Percentiles rank a stretch among this genome's conserved stretches.
Evolutionary conservation across 2,329 filamentous ascomycete genomes (phyloP).

Genomic region (Epichloe brachyelytri): DNA sequence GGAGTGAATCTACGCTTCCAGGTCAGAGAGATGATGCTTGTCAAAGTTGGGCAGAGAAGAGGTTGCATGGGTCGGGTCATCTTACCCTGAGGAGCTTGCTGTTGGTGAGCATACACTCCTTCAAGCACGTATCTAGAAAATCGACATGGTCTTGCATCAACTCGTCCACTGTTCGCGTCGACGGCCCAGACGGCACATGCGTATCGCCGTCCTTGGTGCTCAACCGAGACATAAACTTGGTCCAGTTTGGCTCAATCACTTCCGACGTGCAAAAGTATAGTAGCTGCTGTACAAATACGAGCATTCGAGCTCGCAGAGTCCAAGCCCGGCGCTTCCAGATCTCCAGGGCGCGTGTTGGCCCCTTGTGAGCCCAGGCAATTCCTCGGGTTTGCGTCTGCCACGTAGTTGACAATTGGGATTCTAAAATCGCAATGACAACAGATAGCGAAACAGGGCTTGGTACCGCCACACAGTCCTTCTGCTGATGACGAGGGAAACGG

Average conservation of each 20-base stretch:
- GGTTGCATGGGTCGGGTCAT: slow-evolving; percentile 3
- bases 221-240: slow-evolving; percentile 78
- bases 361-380: slow-evolving; percentile 70
- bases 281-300: slow-evolving; percentile 92
- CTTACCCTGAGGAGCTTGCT: slow-evolving; percentile 79
- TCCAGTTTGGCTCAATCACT: slow-evolving; percentile 97
- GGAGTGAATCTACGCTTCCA: slow-evolving; percentile 64
- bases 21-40: slow-evolving; percentile 6
- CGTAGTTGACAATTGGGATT: slow-evolving; percentile 71
- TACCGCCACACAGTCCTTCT: slow-evolving; percentile 95
- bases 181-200: slow-evolving; percentile 13
- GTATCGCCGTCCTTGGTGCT: slow-evolving; percentile 41
- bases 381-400: slow-evolving; percentile 86
- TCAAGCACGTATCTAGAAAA: slow-evolving; percentile 92
- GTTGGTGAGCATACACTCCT: slow-evolving; percentile 98
- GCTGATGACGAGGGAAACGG: slow-evolving; percentile 87
- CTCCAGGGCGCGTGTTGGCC: slow-evolving; percentile 60
- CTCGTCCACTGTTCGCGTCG: slow-evolving; percentile 71
- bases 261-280: slow-evolving; percentile 95
- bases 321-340: slow-evolving; percentile 88
- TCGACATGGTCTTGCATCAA: slow-evolving; percentile 99
- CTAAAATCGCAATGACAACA: slow-evolving; percentile 82
- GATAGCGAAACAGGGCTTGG: slow-evolving; percentile 88
- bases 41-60: background rate
- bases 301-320: slow-evolving; percentile 85